These are phyloP conservation scores for Trichoderma simmonsii DNA, from an alignment of 2,329 filamentous ascomycete species.

Conservation along the genomic window DNA sequence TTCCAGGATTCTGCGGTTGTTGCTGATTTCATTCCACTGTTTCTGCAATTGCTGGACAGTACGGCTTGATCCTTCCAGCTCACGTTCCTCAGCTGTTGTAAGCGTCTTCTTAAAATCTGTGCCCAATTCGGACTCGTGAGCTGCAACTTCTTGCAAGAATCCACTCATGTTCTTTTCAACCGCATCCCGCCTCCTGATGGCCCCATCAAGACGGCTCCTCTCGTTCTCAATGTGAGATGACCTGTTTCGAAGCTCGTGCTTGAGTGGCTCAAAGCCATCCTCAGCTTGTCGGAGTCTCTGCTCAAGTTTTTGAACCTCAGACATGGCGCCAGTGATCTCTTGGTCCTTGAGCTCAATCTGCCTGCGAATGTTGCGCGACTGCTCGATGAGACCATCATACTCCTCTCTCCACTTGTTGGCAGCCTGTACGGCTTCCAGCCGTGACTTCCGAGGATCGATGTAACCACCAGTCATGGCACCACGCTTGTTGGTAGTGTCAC, in stretches of 20 bases:
- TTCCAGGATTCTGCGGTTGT: slow-evolving; percentile 72
- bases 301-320: slow-evolving; percentile 78
- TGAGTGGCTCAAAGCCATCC: slow-evolving; percentile 75
- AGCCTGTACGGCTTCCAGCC: slow-evolving; percentile 77
- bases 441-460: slow-evolving; percentile 80
- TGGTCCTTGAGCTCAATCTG: slow-evolving; percentile 80
- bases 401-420: slow-evolving; percentile 73
- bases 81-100: slow-evolving; percentile 74
- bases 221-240: slow-evolving; percentile 71
- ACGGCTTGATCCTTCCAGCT: slow-evolving; percentile 68
- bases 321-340: slow-evolving; percentile 81
- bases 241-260: slow-evolving; percentile 72
- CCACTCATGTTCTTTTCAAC: slow-evolving; percentile 73
- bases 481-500: slow-evolving; percentile 91
- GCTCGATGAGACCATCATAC: slow-evolving; percentile 63
- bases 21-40: slow-evolving; percentile 72
- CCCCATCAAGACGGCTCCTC: slow-evolving; percentile 69
- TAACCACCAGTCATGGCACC: slow-evolving; percentile 95
- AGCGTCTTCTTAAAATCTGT: slow-evolving; percentile 92
- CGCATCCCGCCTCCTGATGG: slow-evolving; percentile 60
- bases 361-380: slow-evolving; percentile 62
- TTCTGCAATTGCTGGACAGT: slow-evolving; percentile 71
- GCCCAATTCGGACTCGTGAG: slow-evolving; percentile 75
- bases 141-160: slow-evolving; percentile 69
- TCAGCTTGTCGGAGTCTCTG: slow-evolving; percentile 76